Evolutionary conservation across 257 asterid species (phyloP), one percentile per base, ranked within the genome.

Genomic region (Eustoma russellianum): DNA sequence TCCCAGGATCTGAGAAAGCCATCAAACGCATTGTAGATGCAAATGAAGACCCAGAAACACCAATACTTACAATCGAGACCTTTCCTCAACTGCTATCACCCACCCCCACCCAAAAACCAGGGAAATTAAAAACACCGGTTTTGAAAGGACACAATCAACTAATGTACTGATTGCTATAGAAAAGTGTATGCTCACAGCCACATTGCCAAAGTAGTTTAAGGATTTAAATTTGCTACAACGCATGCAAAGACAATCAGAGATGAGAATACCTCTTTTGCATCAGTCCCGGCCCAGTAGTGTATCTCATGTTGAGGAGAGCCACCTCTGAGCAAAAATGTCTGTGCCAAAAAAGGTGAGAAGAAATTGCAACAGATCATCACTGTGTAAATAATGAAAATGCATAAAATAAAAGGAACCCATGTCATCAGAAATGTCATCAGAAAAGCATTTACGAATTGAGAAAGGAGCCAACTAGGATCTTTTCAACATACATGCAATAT

Each of bases 231-330:
- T 48, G 33, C 3, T 28, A 11, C 53, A 45, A 15, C 38, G n/a
- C 13, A 12, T 28, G 17, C 28, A 19, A 34, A 15, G 44, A 63
- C 48, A 50, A 54, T 47, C 55, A 43, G 58, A 53, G 58, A 57
- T 60, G 24, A 67, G 52, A 46, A 24, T 2, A 75, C 94, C 85
- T 77, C 84, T 59, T 82, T 75, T 13, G 87, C 81, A 52, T 77
- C 89, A 70, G 65, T 79, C 56, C 95, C 95, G 24, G 80, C 79
- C 95, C 95, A 86, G 63, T 80, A 86, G 64, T 86, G 95, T 68
- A 83, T 64, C 62, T 80, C 95, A 38, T 83, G 86, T 57, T 64
- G 77, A 56, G 76, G 78, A 61, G 73, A 70, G 41, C 93, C 86
- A 46, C 63, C 71, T 69, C 72, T 86, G 57, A 64, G 63, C 69